Base-by-base conservation (phyloP, 108 stramenopile species). In the Pseudonitzschia multiseries region DNA sequence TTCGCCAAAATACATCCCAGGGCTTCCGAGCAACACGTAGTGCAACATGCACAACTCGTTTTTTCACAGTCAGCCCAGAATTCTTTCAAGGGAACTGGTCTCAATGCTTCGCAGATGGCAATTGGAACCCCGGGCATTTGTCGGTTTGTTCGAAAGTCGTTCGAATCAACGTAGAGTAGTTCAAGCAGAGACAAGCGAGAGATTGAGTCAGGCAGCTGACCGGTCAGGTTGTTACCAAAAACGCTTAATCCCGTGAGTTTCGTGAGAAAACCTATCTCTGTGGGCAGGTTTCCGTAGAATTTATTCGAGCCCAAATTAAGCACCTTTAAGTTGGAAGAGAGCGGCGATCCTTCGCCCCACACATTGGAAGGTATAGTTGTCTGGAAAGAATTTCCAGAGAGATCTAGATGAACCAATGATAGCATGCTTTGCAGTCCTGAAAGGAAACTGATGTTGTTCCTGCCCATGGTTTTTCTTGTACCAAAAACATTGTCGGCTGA, bases 391-490 rank as follows among this genome's bases (percentile, higher is more conserved):
- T 67, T 67, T 28, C 43, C 46, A 22, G 18, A 48, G 14, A 67
- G 42, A 29, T 50, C 46, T 27, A 67, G 28, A 21, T 67, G 66
- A 15, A 40, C 22, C 46, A 67, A 50, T 67, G 66, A 32, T 50
- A 48, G 44, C 66, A 67, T 67, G 1, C 22, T 29, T 48, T 29
- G 33, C 17, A 90, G 41, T 33, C 71, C 71, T 26, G 65, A 33
- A 3, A 85, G 79, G 21, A 90, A 66, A 27, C n/a, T 65, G 51
- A 83, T 87, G 6, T 27, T 70, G 15, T 67, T 42, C 13, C 14
- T 29, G 48, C 21, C 46, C 46, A 1, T 48, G 1, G 46, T 48
- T 48, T 48, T 48, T 10, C 17, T 18, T 18, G 46, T 48, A 14
- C 17, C 14, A 48, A 48, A 48, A 48, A 48, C 0, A 18, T 40